Evolutionary conservation across 1,284 basidiomycete species (phyloP), one percentile per base, ranked within the genome.

Genomic region (Amylostereum areolatum): DNA sequence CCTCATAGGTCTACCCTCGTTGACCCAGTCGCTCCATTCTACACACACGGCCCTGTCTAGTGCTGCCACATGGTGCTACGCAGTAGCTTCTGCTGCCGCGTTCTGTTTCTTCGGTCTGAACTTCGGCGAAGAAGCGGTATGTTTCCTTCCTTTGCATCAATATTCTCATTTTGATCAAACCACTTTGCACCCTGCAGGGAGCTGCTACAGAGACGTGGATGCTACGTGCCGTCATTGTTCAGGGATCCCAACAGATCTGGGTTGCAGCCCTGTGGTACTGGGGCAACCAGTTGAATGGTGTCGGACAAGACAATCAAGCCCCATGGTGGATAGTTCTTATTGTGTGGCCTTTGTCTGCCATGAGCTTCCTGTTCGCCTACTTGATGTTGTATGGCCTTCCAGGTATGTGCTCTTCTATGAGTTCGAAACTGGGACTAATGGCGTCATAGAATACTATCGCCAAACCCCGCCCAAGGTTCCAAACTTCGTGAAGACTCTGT

Each of bases 51-150:
- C 77, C 47, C 69, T 95, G 41, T 76, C 89, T 33, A 86, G 83
- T 60, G 71, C 82, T 33, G 91, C 92, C 11, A 93, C 90, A 1
- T 95, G 92, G 90, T 79, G 74, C 47, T 96, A 96, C 69, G 92
- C 92, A 42, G 69, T 91, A 45, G 92, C 88, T 10, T 95, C 92
- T 30, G 85, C 92, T 7, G 92, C 89, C 35, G 85, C 89, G 18
- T 96, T 95, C 76, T 70, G 84, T 51, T 94, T 92, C 79, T 96
- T 96, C 62, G 92, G 92, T 65, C 78, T 94, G 57, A 96, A 96
- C 69, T 96, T 95, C 65, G 92, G 92, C 68, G 92, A 96, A 72
- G 92, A 95, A 77, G 92, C 92, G 31, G 89, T 85, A 64, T 35
- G 81, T 69, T 27, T 43, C 29, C 42, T 46, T 32, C 47, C 5